Evolutionary conservation across 1,139 yeast species (phyloP).

Genomic region (Debaryomyces singareniensis): DNA sequence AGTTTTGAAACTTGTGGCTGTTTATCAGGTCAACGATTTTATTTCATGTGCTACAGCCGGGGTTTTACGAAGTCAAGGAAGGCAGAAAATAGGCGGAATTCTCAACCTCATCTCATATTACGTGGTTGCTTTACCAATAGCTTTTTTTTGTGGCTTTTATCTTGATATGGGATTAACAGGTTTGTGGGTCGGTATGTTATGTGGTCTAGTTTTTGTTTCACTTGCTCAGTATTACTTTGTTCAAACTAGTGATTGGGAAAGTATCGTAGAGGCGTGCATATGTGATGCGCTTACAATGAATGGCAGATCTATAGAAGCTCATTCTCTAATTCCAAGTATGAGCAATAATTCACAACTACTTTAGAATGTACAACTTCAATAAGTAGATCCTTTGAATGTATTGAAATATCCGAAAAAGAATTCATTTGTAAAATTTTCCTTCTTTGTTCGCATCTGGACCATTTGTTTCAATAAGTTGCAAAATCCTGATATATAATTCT

Average conservation of each 20-base stretch:
- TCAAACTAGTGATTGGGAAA: constrained; percentile 50
- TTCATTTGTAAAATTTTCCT: too few species aligned
- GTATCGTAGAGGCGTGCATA: constrained; percentile 38
- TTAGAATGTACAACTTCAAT: too few species aligned
- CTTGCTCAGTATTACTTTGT: constrained; percentile 41
- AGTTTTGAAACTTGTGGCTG: constrained; percentile 49
- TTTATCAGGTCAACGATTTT: constrained; percentile 55
- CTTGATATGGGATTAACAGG: constrained; percentile 43
- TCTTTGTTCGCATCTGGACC: too few species aligned
- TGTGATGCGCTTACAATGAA: constrained; percentile 36
- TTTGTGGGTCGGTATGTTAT: constrained; percentile 57
- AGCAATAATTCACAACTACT: too few species aligned
- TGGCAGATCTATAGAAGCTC: constrained; percentile 25
- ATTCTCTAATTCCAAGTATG: constrained; percentile 30
- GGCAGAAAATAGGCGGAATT: constrained; percentile 61
- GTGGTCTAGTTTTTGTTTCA: constrained; percentile 46
- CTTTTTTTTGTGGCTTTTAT: constrained; percentile 47
- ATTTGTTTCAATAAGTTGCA: too few species aligned
- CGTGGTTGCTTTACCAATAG: constrained; percentile 52
- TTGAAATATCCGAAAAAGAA: too few species aligned
- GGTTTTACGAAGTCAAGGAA: constrained; percentile 59
- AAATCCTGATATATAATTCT: too few species aligned
- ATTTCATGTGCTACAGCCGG: constrained; percentile 54
- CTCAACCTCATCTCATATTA: constrained; percentile 54
- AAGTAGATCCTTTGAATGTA: too few species aligned